phyloP scores from a whole-genome alignment of 179 eudicot species.

The Drosera spatulata region DNA sequence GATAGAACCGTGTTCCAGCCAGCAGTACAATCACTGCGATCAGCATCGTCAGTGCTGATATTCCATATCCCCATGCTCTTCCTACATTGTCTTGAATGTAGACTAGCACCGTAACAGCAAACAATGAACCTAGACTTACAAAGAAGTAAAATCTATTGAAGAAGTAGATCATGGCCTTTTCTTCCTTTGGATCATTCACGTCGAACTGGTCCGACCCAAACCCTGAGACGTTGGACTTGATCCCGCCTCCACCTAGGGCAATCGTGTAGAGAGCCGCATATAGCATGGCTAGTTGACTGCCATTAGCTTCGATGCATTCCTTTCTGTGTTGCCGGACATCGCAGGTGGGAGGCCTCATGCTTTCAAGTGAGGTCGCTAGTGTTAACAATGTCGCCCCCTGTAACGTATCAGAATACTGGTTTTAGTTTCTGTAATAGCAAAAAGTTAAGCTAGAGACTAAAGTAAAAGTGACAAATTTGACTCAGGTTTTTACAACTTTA shows the following conservation, averaged over 20 bases:
- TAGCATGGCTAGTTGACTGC: slow-evolving; percentile 63
- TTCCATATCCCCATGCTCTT: slow-evolving; percentile 90
- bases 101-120: slow-evolving; percentile 78
- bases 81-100: slow-evolving; percentile 85
- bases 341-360: slow-evolving; percentile 87
- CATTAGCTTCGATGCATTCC: slow-evolving; percentile 51
- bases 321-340: slow-evolving; percentile 17
- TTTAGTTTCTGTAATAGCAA: too few relatives aligned
- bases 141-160: slow-evolving; percentile 88
- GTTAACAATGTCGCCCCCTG: slow-evolving; percentile 78
- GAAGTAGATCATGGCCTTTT: slow-evolving; percentile 78
- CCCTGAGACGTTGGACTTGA: slow-evolving; percentile 91
- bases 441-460: not conserved
- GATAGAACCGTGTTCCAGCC: slow-evolving; percentile 23
- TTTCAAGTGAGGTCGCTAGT: slow-evolving; percentile 56
- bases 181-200: slow-evolving; percentile 24
- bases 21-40: slow-evolving; percentile 57
- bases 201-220: slow-evolving; percentile 85
- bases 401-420: not conserved
- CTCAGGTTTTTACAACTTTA: too few relatives aligned
- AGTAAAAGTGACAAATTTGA: not conserved
- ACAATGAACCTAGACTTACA: slow-evolving; percentile 77
- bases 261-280: slow-evolving; percentile 73
- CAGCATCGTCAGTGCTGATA: slow-evolving; percentile 79
- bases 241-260: slow-evolving; percentile 91